Evolutionary conservation across 106 monocot genomes (phyloP), one percentile per base, ranked within the genome.

Genomic region (Acorus gramineus): DNA sequence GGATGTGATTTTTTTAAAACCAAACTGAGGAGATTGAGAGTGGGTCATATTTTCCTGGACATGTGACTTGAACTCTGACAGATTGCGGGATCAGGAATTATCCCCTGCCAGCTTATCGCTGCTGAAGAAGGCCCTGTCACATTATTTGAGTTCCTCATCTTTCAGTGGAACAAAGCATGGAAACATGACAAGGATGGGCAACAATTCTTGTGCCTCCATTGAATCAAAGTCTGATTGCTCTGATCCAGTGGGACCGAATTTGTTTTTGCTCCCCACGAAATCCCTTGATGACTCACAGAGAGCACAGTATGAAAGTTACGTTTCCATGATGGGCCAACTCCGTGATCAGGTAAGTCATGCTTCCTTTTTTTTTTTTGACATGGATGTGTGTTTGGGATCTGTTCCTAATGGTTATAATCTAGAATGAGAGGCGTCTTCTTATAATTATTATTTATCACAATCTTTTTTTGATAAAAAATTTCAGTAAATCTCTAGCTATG

Each of bases 181-280:
- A 71, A 66, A 45, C 49, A 8, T 46, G n/a, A 60, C 52, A 11
- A 69, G 65, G 51, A 14, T 56, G 45, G 61, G 52, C 43, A 60
- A 11, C 47, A 69, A 71, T 61, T 73, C 70, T 64, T 71, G 81
- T 47, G 46, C 50, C 61, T 50, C 72, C 14, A 13, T 10, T 52
- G 47, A 57, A 53, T 71, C 13, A 49, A 65, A 61, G 50, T 57
- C 42, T 42, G 13, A 61, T 11, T 69, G 69, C 11, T 71, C 65
- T 66, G 60, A 64, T 44, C 59, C 50, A 11, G 47, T 42, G 11
- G 78, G 66, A 62, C 76, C 74, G 51, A 74, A 74, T 61, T 57
- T 91, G 63, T 81, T 81, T 73, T 61, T 92, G n/a, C 77, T 98
- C 50, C 92, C 98, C 50, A n/a, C 74, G 5, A 79, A 75, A 69